phyloP scores from a whole-genome alignment of 176 grass and related monocot species.

The Microstegium vimineum region DNA sequence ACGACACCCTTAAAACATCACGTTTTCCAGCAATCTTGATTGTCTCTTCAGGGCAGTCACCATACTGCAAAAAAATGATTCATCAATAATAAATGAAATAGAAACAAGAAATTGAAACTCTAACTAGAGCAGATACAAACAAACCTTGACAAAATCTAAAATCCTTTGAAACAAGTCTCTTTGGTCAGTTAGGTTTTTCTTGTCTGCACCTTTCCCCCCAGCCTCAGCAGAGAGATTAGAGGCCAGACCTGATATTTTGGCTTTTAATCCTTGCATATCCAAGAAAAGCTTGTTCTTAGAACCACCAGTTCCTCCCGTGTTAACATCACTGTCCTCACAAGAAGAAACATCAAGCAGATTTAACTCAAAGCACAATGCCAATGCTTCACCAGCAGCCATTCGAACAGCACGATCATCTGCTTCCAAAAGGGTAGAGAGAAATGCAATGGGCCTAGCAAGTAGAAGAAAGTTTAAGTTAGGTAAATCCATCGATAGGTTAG shows the following conservation, averaged over 20 bases:
- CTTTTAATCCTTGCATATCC: constrained; percentile 85
- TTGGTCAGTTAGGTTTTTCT: constrained; percentile 96
- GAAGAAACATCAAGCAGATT: constrained; percentile 63
- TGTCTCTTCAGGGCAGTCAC: constrained; percentile 61
- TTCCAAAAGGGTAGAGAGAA: constrained; percentile 79
- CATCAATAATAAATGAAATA: not conserved
- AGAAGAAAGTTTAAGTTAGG: not conserved
- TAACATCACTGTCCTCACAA: constrained; percentile 38
- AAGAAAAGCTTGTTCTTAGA: constrained; percentile 63
- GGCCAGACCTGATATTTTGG: constrained; percentile 69
- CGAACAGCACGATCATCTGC: constrained; percentile 77
- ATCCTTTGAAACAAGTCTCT: constrained; percentile 83
- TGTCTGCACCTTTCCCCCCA: constrained; percentile 89
- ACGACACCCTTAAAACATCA: constrained; percentile 63
- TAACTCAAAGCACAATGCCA: constrained; percentile 82
- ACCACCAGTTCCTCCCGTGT: constrained; percentile 34
- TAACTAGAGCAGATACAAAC: constrained; percentile 11
- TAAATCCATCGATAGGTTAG: not conserved
- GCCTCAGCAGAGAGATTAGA: constrained; percentile 72
- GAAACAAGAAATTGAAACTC: not conserved
- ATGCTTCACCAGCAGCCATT: constrained; percentile 95
- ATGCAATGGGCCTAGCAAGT: constrained; percentile 54
- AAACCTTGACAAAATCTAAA: constrained; percentile 82
- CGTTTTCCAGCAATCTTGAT: constrained; percentile 74
- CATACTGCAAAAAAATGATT: constrained; percentile 40